Percentiles rank a stretch among this genome's conserved stretches.
Conservation (phyloP, 192 early-diverging fungal species). For the Coemansia nantahalensis region DNA sequence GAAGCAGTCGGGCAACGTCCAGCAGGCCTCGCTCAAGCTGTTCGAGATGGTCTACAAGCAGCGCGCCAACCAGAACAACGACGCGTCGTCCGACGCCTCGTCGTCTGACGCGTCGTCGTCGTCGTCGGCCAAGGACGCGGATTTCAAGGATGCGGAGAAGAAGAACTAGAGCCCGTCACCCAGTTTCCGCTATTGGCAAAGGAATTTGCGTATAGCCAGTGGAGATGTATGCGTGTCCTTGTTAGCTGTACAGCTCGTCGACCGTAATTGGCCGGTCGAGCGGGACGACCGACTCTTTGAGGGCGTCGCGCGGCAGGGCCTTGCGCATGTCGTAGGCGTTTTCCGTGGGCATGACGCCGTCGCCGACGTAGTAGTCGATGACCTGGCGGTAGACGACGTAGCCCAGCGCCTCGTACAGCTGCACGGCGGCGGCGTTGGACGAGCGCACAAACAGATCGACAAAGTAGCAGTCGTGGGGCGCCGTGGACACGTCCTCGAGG, state of each 20-base stretch:
- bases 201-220: no score
- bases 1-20: constrained; percentile 79
- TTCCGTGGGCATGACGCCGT: constrained; percentile 65
- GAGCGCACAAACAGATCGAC: constrained; percentile 95
- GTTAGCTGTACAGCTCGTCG: constrained; percentile 4
- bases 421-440: constrained; percentile 89
- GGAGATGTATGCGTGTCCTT: not conserved
- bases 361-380: constrained; percentile 77
- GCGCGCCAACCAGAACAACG: constrained; percentile 49
- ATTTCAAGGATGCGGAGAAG: constrained; percentile 74
- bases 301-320: constrained; percentile 79
- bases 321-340: constrained; percentile 97
- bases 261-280: constrained; percentile 27
- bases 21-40: constrained; percentile 89
- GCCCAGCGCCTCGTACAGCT: constrained; percentile 91
- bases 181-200: no score
- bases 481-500: constrained; percentile 88
- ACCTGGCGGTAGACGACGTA: constrained; percentile 91
- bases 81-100: constrained; percentile 15
- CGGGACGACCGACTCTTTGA: constrained; percentile 46
- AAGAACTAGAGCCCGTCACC: no score
- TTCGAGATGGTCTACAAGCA: constrained; percentile 99
- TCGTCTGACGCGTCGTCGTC: constrained; percentile 10
- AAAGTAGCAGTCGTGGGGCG: constrained; percentile 68
- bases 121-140: constrained; percentile 60